Base-by-base conservation (phyloP, 2,329 filamentous ascomycete genomes). In the Talaromyces sp. region DNA sequence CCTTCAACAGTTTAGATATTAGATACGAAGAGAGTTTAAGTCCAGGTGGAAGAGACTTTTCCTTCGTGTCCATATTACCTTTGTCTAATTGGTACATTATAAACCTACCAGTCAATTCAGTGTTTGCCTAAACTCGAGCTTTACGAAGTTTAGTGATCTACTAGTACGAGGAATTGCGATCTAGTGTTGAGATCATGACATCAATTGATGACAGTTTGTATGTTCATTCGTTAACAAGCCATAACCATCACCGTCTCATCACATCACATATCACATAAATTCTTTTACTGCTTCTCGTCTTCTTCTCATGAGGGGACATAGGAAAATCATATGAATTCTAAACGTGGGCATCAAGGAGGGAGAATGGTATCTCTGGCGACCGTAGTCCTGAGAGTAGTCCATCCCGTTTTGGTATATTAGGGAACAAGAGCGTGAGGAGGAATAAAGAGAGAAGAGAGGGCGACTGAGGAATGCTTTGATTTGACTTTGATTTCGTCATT, bases 401-500 rank as follows among this genome's bases (percentile, higher is more conserved):
- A 27, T 57, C 39, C 41, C 50, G 22, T 63, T 43, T 57, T 63
- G 61, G 61, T 63, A 57, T 63, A 63, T 63, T 57, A 57, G 52
- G 61, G 57, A 45, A 45, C 27, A 62, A 41, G 43, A 39, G 47
- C 25, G 22, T 35, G 15, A n/a, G 56, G 61, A 57, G 35, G 43
- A 50, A 31, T 43, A 50, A 52, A 27, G 54, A 56, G 62, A 31
- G 50, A 43, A 37, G 62, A 59, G 61, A 49, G 47, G 47, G 45
- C 37, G 39, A 47, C 52, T 63, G 31, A 47, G 41, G 43, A 59
- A 56, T 39, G 56, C 13, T 17, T 59, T 31, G 37, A 59, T 45
- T 58, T 58, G 31, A 17, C 37, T 62, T 27, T 39, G 22, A 5
- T 47, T 41, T 58, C 13, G 13, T 67, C 70, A 68, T 84, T 87